Evolutionary conservation across 305 asterid species (phyloP), one percentile per base, ranked within the genome.

Genomic region (Solanum hybrid): DNA sequence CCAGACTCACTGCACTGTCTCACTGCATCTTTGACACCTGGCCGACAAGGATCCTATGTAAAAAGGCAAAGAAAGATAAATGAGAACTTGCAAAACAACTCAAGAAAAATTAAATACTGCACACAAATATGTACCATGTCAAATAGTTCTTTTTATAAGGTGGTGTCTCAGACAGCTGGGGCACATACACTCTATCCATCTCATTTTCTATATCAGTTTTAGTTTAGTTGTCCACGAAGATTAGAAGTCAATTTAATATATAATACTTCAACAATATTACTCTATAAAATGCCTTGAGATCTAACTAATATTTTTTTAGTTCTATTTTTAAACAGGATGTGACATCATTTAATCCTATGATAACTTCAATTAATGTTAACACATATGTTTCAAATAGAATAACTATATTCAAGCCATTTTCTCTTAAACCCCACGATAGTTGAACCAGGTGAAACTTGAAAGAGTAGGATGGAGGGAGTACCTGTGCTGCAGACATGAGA

Each of bases 21-120:
- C 88, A 97, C 99, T 29, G 99, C 99, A 86, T 97, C 95, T 93
- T 91, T 95, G 93, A 97, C 99, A 82, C 99, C 99, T 40, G 99
- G 98, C 37, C 99, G 98, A 90, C 99, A 97, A 91, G 99, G 99
- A 96, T 97, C 99, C 99, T 97, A 92, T 40, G 89, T 71, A 90
- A 42, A 75, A 81, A 36, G 31, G 51, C 87, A 34, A 66, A 36
- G 88, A 88, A 81, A 87, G 85, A 84, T 71, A 90, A 51, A 76
- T 79, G 79, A 71, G 87, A 89, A 86, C 31, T 86, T 51, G 87
- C 87, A 73, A 37, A 51, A 6, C 35, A 66, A 86, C 85, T 56
- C 32, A 76, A 69, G 64, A 76, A 35, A 86, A 88, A 86, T 27
- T 66, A 85, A 80, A 82, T 85, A 32, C 76, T 11, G 22, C 85